These are phyloP conservation scores for Saccharomyces mikatae DNA, from an alignment of 805 yeast genomes.

Conservation along the genomic window DNA sequence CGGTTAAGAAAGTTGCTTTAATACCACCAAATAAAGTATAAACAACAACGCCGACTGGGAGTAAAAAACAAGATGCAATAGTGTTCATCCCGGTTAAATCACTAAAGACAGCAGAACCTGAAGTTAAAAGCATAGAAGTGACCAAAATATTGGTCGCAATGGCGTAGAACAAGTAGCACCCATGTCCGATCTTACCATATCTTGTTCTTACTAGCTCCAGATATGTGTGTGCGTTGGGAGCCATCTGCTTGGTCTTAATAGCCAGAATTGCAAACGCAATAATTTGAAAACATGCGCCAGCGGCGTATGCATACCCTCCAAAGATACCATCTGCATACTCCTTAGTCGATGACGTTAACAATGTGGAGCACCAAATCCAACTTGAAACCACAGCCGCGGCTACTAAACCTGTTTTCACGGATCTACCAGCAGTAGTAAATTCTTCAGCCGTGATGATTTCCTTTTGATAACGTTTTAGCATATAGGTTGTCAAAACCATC, in stretches of 20 bases:
- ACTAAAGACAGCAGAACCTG: slow-evolving; percentile 77
- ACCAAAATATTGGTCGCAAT: slow-evolving; percentile 82
- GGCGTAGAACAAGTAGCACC: slow-evolving; percentile 67
- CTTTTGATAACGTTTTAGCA: slow-evolving; percentile 68
- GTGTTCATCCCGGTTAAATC: slow-evolving; percentile 78
- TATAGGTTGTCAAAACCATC: slow-evolving; percentile 68
- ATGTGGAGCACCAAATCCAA: slow-evolving; percentile 91
- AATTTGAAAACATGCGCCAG: slow-evolving; percentile 88
- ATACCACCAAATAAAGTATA: slow-evolving; percentile 78
- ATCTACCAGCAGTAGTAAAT: slow-evolving; percentile 86
- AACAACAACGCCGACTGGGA: slow-evolving; percentile 72
- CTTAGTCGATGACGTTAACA: slow-evolving; percentile 67
- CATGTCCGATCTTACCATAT: slow-evolving; percentile 71
- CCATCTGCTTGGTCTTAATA: slow-evolving; percentile 78
- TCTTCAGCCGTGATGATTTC: slow-evolving; percentile 90
- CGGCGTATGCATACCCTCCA: slow-evolving; percentile 79
- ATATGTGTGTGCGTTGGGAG: slow-evolving; percentile 89
- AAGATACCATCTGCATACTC: slow-evolving; percentile 71
- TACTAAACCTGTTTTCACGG: slow-evolving; percentile 76
- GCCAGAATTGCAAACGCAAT: slow-evolving; percentile 80
- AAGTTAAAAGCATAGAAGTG: slow-evolving; percentile 85
- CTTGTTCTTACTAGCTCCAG: slow-evolving; percentile 75
- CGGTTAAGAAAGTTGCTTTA: slow-evolving; percentile 74
- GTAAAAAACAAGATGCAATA: slow-evolving; percentile 71
- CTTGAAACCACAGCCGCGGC: slow-evolving; percentile 87